These are phyloP conservation scores for Trichophyton rubrum DNA, from an alignment of 2,329 filamentous ascomycete genomes.

Conservation along the genomic window DNA sequence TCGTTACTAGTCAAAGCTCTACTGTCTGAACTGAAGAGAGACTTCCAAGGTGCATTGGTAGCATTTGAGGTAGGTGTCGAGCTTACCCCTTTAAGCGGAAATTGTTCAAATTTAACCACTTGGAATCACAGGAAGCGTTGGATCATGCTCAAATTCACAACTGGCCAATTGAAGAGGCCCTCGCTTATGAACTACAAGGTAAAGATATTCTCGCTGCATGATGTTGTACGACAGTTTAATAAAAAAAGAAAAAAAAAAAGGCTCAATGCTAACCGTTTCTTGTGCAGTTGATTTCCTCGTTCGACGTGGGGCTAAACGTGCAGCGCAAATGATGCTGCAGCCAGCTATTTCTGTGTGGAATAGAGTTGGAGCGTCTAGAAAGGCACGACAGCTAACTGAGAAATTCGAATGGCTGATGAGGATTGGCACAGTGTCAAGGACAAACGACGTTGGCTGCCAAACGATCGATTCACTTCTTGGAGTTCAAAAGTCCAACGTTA, in stretches of 20 bases:
- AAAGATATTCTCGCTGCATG: conserved; percentile 4
- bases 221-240: no score
- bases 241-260: background rate
- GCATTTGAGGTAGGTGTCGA: conserved; percentile 22
- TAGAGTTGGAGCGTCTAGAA: conserved; percentile 46
- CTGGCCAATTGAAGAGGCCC: conserved; percentile 47
- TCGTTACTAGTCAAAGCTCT: conserved; percentile 44
- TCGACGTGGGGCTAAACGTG: conserved; percentile 44
- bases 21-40: conserved; percentile 38
- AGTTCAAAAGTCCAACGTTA: conserved; percentile 16
- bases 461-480: conserved; percentile 40
- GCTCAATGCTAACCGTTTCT: background rate
- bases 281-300: conserved; percentile 48
- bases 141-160: conserved; percentile 48
- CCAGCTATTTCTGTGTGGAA: conserved; percentile 49
- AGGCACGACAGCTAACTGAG: conserved; percentile 44
- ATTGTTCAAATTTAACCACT: background rate
- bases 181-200: conserved; percentile 49
- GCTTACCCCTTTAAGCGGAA: background rate
- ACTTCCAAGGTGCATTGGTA: conserved; percentile 35
- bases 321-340: conserved; percentile 45
- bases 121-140: conserved; percentile 38
- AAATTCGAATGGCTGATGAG: conserved; percentile 51
- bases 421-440: conserved; percentile 40
- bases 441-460: conserved; percentile 45